Evolutionary conservation across 352 stramenopile genomes (phyloP), one percentile per base, ranked within the genome.

Genomic region (Phytophthora brassicae): DNA sequence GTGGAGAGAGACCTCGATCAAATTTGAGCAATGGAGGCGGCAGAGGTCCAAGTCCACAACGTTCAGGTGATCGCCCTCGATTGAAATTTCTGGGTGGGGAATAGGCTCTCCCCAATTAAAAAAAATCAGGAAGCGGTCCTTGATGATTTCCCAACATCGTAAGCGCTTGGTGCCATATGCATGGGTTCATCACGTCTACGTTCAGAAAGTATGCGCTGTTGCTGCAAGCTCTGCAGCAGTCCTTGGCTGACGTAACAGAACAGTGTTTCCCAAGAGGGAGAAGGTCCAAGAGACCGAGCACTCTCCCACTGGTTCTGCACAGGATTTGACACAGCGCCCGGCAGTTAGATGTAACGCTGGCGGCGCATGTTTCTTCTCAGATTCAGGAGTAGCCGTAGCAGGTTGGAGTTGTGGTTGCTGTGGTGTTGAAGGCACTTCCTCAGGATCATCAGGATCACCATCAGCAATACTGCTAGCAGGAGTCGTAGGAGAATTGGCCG

Each of bases 221-320:
- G 4, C 31, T 38, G 22, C 22, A 23, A 14, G 12, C 16, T 19
- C 22, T 45, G 6, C 31, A 20, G 39, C 1, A 54, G 53, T 26
- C 53, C 53, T 48, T 61, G 42, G n/a, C 43, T 31, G 23, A 61
- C 4, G 8, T 53, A 17, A n/a, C 26, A 47, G 6, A 60, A 16
- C 3, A 53, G 14, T 7, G 23, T 35, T 11, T 60, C 42, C 53
- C 53, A 60, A 3, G 20, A 31, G 22, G 33, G 23, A 31, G 9
- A 22, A 6, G 19, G 4, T 38, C 31, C 43, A 11, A 6, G 29
- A 19, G 8, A 12, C 11, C 22, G 3, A 31, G 17, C 13, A 4
- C 53, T 16, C 42, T 61, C 31, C 43, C 53, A n/a, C 42, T 61
- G 43, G 20, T 31, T 24, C 53, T 41, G 42, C 42, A 52, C 41